These are phyloP conservation scores for Nelumbo lutea DNA, from an alignment of 164 flowering plant genomes.

Conservation along the genomic window DNA sequence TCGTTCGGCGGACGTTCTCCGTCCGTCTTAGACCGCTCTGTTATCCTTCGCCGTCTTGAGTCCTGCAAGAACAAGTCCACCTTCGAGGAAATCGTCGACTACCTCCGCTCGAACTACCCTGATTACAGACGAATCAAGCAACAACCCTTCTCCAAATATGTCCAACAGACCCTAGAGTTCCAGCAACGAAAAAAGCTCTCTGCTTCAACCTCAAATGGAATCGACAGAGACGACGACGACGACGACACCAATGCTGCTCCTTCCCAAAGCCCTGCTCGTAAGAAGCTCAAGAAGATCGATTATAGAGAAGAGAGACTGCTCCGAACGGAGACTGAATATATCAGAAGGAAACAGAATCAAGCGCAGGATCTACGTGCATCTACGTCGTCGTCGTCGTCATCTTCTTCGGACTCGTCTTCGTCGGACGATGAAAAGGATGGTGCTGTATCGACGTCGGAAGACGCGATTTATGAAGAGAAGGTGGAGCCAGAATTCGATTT, in stretches of 20 bases:
- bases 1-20: constrained; percentile 7
- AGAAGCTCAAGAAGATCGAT: constrained; percentile 29
- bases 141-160: constrained; percentile 27
- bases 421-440: constrained; percentile 31
- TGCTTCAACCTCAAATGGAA: not conserved
- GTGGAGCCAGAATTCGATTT: constrained; percentile 62
- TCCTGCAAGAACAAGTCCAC: constrained; percentile 21
- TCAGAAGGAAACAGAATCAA: constrained; percentile 13
- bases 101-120: constrained; percentile 42
- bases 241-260: constrained; percentile 3
- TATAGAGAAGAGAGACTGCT: constrained; percentile 35
- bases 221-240: constrained; percentile 15
- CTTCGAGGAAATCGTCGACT: constrained; percentile 41
- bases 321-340: constrained; percentile 26
- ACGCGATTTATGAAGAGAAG: constrained; percentile 48
- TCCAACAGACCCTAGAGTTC: constrained; percentile 24
- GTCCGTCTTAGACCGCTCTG: constrained; percentile 1
- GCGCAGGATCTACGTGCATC: constrained; percentile 3
- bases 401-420: constrained; percentile 10
- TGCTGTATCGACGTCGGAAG: constrained; percentile 61
- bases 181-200: constrained; percentile 6
- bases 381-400: constrained; percentile 11
- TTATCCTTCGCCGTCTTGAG: constrained; percentile 33
- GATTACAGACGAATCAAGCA: constrained; percentile 39
- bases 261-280: constrained; percentile 12